A percentile compares a stretch with the other conserved stretches of the same genome.
Evolutionary conservation across 148 eudicot genomes (phyloP).

Genomic region (Polygonum maritimum): DNA sequence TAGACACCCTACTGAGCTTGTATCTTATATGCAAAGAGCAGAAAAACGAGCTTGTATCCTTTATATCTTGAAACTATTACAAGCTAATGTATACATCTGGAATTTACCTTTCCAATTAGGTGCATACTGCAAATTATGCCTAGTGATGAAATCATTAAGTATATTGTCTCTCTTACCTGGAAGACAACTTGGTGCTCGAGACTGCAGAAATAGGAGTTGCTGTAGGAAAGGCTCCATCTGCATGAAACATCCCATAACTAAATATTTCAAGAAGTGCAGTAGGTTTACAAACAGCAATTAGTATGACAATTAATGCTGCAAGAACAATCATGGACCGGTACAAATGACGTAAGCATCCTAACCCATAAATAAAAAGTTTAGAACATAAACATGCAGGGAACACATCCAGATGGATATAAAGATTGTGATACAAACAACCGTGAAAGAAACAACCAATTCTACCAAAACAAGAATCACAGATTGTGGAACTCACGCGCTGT

Average conservation of each 20-base stretch:
- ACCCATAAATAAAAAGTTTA: neutral
- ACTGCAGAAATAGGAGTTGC: conserved; percentile 80
- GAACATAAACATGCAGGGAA: neutral
- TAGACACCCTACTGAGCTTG: too few relatives aligned
- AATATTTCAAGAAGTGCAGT: neutral
- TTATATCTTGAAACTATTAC: too few relatives aligned
- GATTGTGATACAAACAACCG: neutral
- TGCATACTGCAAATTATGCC: neutral
- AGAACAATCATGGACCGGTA: neutral
- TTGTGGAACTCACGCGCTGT: neutral
- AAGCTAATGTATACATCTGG: too few relatives aligned
- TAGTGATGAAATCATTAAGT: neutral
- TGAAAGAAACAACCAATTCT: too few relatives aligned
- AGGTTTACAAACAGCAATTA: neutral
- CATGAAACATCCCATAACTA: conserved; percentile 96
- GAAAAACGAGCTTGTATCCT: too few relatives aligned
- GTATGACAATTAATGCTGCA: neutral
- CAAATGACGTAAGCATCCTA: neutral
- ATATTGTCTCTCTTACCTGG: conserved; percentile 44
- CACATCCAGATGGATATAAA: neutral
- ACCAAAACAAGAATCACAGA: neutral
- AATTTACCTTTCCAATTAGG: too few relatives aligned
- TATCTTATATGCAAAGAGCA: too few relatives aligned
- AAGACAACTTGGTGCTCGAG: conserved; percentile 94
- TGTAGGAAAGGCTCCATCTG: conserved; percentile 76